These are phyloP conservation scores for Candida sonorensis DNA, from an alignment of 805 yeast species.

Conservation along the genomic window DNA sequence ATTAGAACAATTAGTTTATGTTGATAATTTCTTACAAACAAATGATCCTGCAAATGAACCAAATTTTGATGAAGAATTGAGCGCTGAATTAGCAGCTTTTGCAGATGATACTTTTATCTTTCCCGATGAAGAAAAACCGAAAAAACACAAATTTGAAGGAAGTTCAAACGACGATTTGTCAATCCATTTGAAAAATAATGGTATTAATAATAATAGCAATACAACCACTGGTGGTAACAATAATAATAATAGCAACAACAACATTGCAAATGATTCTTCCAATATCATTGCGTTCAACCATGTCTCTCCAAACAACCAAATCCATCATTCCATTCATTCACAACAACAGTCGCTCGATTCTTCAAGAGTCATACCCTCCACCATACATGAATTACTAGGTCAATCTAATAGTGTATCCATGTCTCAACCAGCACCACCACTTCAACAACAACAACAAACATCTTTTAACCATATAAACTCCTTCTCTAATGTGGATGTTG, in stretches of 20 bases:
- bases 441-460: constrained; percentile 20
- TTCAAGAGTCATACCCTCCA: constrained; percentile 15
- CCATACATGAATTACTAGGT: constrained; percentile 27
- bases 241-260: no score
- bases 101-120: constrained; percentile 76
- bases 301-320: constrained; percentile 5
- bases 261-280: constrained; percentile 4
- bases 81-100: constrained; percentile 71
- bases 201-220: background rate
- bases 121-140: constrained; percentile 74
- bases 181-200: background rate
- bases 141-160: constrained; percentile 17
- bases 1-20: constrained; percentile 72
- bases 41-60: constrained; percentile 25
- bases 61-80: constrained; percentile 45
- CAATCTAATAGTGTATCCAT: constrained; percentile 11
- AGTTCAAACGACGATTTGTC: constrained; percentile 2
- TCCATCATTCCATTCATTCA: no score
- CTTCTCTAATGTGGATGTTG: no score
- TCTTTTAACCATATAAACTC: no score
- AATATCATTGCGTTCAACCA: constrained; percentile 3
- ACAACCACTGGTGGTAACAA: background rate
- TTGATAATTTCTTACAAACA: constrained; percentile 66
- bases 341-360: constrained; percentile 1
- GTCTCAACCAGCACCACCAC: constrained; percentile 11